These are phyloP conservation scores for Primulina eburnea DNA, from an alignment of 257 asterid species.

Conservation along the genomic window DNA sequence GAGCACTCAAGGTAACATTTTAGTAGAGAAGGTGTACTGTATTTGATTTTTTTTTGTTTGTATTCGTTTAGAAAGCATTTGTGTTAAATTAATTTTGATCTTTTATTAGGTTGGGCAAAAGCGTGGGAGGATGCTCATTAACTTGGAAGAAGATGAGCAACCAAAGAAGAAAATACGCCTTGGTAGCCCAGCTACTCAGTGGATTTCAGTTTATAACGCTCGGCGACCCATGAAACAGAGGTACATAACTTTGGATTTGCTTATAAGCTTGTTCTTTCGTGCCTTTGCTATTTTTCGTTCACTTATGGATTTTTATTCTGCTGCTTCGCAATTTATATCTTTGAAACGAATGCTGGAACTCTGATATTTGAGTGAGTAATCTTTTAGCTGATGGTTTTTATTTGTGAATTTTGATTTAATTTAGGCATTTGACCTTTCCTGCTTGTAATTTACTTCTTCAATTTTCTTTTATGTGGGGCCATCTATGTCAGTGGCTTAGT, in stretches of 20 bases:
- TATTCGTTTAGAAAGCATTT: background rate
- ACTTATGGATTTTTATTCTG: background rate
- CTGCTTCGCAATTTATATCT: background rate
- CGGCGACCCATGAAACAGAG: slow-evolving; percentile 97
- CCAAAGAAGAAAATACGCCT: slow-evolving; percentile 97
- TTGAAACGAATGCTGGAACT: background rate
- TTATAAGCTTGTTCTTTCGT: background rate
- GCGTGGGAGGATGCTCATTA: slow-evolving; percentile 82
- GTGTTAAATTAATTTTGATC: background rate
- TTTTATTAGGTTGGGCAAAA: slow-evolving; percentile 80
- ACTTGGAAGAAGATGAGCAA: slow-evolving; percentile 95
- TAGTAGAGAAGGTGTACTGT: background rate
- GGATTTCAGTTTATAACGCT: slow-evolving; percentile 96
- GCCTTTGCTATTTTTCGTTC: background rate
- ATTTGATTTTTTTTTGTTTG: background rate
- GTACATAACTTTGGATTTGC: slow-evolving; percentile 29
- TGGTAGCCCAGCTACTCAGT: slow-evolving; percentile 95
- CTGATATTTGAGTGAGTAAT: background rate
- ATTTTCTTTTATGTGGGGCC: background rate
- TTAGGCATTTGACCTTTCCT: background rate
- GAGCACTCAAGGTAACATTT: slow-evolving; percentile 79
- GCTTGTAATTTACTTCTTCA: background rate
- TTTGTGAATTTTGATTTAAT: background rate
- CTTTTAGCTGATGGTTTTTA: background rate
- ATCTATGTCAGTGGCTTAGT: background rate